phyloP scores from a whole-genome alignment of 371 early-diverging fungal genomes.

The Rhizomucor pusillus region DNA sequence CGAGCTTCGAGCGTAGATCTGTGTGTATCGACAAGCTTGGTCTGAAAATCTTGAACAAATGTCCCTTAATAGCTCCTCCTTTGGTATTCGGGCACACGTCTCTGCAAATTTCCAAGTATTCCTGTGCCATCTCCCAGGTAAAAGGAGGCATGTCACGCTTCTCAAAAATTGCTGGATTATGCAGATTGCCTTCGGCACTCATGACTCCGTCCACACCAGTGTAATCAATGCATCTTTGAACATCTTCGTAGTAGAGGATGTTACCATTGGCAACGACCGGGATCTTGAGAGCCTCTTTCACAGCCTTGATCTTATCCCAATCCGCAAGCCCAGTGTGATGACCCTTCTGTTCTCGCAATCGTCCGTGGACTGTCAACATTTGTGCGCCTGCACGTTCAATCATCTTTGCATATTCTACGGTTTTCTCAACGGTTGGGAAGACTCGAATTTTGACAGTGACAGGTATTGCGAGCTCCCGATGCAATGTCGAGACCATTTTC shows the following conservation, averaged over 20 bases:
- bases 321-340: conserved; percentile 96
- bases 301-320: conserved; percentile 93
- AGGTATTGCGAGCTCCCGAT: conserved; percentile 87
- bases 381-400: conserved; percentile 93
- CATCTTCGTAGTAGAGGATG: conserved; percentile 89
- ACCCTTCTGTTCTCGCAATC: conserved; percentile 96
- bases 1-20: conserved; percentile 76
- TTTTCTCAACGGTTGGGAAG: conserved; percentile 89
- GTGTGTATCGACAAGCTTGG: conserved; percentile 77
- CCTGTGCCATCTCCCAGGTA: conserved; percentile 78
- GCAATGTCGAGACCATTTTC: conserved; percentile 69
- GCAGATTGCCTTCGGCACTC: conserved; percentile 91
- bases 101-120: conserved; percentile 83
- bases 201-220: conserved; percentile 97
- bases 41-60: conserved; percentile 93
- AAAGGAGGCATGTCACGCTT: conserved; percentile 53
- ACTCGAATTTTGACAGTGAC: conserved; percentile 98
- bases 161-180: conserved; percentile 88
- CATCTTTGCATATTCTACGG: conserved; percentile 96
- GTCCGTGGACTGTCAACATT: conserved; percentile 95
- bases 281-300: conserved; percentile 83
- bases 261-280: conserved; percentile 99
- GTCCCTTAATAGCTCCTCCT: conserved; percentile 71
- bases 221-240: conserved; percentile 81
- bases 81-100: conserved; percentile 44